Evolutionary conservation across 1,139 yeast genomes (phyloP), one percentile per base, ranked within the genome.

Genomic region (Yamadazyma triangularis): DNA sequence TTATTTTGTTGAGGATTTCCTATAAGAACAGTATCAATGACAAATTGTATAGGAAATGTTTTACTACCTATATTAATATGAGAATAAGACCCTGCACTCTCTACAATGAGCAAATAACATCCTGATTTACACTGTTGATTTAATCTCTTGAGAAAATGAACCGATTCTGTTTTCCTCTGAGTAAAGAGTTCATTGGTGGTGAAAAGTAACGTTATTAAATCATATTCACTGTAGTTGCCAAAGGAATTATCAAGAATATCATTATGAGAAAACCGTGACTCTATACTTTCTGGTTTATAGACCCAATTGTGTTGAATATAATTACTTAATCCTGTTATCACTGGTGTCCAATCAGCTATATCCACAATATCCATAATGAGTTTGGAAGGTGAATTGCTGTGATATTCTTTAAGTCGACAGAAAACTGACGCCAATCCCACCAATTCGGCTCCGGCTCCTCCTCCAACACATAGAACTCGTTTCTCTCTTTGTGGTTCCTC

Each of bases 41-140:
- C 63, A 45, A 82, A 85, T 44, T 85, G 89, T 2, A 87, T 81
- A 0, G 96, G 96, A 58, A 87, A 87, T 41, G 64, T 73, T 49
- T 79, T 84, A 18, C 75, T 57, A 1, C 95, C 95, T 23, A 87
- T 70, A 2, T 77, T 72, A 26, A 87, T 82, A 47, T 85, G 81
- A 1, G 95, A 84, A 53, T 80, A 87, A 4, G 94, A 83, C 0
- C 96, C 96, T 0, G 96, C 96, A 58, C 93, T 81, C 48, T 87
- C 96, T 2, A 86, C 77, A 24, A 87, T 76, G 28, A 87, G 62
- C 23, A 87, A 57, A 22, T 73, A 56, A 12, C 86, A 57, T 0
- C 88, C 93, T 2, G 54, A 37, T 25, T 51, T 51, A 51, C 85
- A 85, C 34, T 48, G 44, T 15, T 44, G 40, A 39, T 64, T 79